A percentile compares a stretch with the other conserved stretches of the same genome.
These are phyloP conservation scores for Acanthamoeba healyi DNA, from an alignment of 208 protist genomes.

Conservation along the genomic window DNA sequence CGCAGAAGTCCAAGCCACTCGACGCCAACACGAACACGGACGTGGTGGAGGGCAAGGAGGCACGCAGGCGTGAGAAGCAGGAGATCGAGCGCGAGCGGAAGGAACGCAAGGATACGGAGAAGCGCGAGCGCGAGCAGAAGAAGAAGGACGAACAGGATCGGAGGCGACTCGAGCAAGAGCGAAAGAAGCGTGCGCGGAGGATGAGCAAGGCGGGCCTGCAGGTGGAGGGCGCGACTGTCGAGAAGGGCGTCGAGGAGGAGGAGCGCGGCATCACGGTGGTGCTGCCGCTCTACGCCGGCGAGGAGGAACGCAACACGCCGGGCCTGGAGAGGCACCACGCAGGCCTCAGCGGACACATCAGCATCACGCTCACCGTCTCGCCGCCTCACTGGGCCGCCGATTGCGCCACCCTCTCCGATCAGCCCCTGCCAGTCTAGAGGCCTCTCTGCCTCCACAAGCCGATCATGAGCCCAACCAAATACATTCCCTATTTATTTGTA, in stretches of 20 bases:
- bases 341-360: neutral
- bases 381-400: constrained; percentile 18
- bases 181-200: neutral
- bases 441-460: too few relatives aligned
- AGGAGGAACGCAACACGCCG: constrained; percentile 38
- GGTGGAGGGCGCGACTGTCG: neutral
- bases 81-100: neutral
- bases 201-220: constrained; percentile 23
- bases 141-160: neutral
- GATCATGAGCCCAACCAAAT: too few relatives aligned
- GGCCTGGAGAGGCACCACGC: constrained; percentile 6
- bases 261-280: constrained; percentile 23
- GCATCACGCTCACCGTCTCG: constrained; percentile 27
- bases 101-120: neutral
- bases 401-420: neutral
- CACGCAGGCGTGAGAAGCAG: neutral
- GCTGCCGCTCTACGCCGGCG: constrained; percentile 20
- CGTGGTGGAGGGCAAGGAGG: neutral
- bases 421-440: neutral
- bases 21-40: neutral
- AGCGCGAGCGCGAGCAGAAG: neutral
- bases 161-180: neutral
- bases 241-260: neutral
- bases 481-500: too few relatives aligned
- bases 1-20: too few relatives aligned